These are phyloP conservation scores for Fomitopsis serialis DNA, from an alignment of 768 basidiomycete species.

Conservation along the genomic window DNA sequence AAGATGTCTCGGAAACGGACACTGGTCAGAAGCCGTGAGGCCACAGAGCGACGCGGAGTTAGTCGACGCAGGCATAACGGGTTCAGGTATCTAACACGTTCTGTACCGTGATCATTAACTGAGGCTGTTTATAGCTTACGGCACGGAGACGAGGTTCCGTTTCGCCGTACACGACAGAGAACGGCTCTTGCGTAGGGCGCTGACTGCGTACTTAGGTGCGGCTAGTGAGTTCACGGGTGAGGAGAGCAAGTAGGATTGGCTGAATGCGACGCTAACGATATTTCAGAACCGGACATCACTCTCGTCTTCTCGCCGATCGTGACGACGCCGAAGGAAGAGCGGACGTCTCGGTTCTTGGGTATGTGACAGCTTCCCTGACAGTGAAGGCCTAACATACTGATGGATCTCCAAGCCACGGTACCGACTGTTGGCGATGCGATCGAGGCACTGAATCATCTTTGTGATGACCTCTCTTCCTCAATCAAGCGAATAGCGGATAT, in stretches of 20 bases:
- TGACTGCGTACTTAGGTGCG: conserved; percentile 63
- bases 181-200: conserved; percentile 50
- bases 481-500: conserved; percentile 66
- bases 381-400: not conserved
- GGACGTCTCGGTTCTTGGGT: conserved; percentile 54
- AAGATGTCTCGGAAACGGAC: conserved; percentile 55
- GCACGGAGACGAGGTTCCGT: conserved; percentile 54
- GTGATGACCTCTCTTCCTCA: conserved; percentile 52
- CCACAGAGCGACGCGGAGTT: conserved; percentile 68
- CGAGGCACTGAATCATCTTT: conserved; percentile 58
- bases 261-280: not conserved
- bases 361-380: conserved; percentile 14
- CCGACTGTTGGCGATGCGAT: conserved; percentile 75
- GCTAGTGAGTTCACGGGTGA: conserved; percentile 69
- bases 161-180: conserved; percentile 50
- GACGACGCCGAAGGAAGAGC: conserved; percentile 53
- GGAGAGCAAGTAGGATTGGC: conserved; percentile 1
- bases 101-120: not conserved
- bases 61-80: conserved; percentile 44
- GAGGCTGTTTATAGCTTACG: conserved; percentile 50
- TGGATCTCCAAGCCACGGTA: conserved; percentile 57
- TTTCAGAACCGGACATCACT: conserved; percentile 65
- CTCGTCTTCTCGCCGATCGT: conserved; percentile 67
- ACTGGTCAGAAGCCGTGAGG: conserved; percentile 49
- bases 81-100: conserved; percentile 41